Base-by-base conservation (phyloP, 257 asterid genomes). In the Solanum sitiens region DNA sequence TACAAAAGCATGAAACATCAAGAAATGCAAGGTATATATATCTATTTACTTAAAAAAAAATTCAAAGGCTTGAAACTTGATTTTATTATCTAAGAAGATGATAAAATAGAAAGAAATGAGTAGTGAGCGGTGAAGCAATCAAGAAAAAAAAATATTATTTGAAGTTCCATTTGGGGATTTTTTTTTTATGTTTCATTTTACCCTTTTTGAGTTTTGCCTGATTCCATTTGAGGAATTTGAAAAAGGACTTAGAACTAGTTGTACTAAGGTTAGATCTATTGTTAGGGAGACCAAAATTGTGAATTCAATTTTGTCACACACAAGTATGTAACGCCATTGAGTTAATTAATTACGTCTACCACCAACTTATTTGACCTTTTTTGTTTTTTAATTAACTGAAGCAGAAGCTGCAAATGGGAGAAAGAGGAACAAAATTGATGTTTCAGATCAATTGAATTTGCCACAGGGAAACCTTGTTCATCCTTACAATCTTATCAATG, bases 1-100 rank as follows among this genome's bases (percentile, higher is more conserved):
- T 95, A 93, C 87, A 91, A 96, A 89, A 92, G 94, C 92, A 92
- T 91, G 93, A 91, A 90, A 91, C 94, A 94, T 70, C 96, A 94
- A 80, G 92, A 92, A 87, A 75, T 93, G 25, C 93, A 90, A 88
- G 98, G 98, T 33, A 33, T 33, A 33, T 95, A 92, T 50, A 20
- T 7, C 59, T 50, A 50, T 50, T 50, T 50, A 50, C 59, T 5
- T 14, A 3, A n/a, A 33, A 33, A 3, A 3, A 33, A 33, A 33
- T 27, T 1, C 56, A 2, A 8, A 6, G 0, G 73, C 35, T 44
- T 77, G 84, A 27, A 44, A 14, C 15, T 25, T 45, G n/a, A 27
- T 79, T 44, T 25, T 25, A 14, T 25, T 25, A 44, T 44, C 39
- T 27, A 44, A 45, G 18, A 45, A 15, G 2, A 23, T 27, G 84